Conservation (phyloP, 1,139 yeast genomes). For the Saccharomyces pastorianus region DNA sequence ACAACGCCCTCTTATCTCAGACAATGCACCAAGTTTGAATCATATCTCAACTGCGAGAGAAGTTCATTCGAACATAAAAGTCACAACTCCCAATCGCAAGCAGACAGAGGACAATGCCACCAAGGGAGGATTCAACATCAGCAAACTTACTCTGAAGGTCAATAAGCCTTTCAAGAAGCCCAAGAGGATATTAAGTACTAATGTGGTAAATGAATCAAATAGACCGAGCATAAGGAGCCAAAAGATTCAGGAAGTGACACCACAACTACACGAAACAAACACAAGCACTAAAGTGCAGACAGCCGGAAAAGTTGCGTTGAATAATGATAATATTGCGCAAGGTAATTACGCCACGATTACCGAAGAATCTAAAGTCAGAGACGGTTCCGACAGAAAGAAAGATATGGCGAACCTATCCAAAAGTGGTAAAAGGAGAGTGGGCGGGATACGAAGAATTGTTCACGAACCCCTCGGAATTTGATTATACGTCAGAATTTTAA, state of each 20-base stretch:
- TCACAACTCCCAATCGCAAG: not conserved
- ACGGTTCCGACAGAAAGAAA: not conserved
- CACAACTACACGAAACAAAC: not conserved
- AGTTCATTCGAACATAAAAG: not conserved
- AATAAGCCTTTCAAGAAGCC: conserved; percentile 27
- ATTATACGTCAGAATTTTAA: not conserved
- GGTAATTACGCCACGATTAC: not conserved
- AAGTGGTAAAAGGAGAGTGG: not conserved
- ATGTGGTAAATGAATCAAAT: conserved; percentile 3
- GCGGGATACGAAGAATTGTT: conserved; percentile 1
- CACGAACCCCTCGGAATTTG: conserved; percentile 3
- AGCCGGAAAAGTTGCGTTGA: not conserved
- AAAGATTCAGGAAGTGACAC: not conserved
- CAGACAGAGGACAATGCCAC: not conserved
- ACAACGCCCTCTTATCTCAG: not conserved
- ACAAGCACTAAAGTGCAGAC: not conserved
- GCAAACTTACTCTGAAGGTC: conserved; percentile 12
- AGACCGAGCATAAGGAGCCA: conserved; percentile 12
- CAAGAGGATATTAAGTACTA: conserved; percentile 4
- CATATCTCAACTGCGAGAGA: not conserved
- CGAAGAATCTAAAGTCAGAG: not conserved
- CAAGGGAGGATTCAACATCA: not conserved
- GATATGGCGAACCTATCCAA: not conserved
- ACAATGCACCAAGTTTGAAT: not conserved
- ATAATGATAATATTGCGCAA: not conserved